Conservation (phyloP, 176 grass and related monocot species). For the Hyparrhenia diplandra region DNA sequence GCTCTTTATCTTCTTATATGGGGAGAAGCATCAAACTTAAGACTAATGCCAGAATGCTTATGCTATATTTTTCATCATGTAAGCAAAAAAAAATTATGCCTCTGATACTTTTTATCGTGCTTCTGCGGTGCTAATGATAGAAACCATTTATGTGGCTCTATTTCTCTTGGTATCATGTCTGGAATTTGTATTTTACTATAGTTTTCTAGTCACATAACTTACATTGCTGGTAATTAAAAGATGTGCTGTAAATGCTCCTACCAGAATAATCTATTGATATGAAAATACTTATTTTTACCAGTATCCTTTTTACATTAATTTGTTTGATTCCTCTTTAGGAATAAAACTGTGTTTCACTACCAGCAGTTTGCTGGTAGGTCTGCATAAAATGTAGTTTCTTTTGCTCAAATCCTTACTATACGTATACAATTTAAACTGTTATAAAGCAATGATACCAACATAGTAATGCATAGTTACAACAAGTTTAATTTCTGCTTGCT, state of each 20-base stretch:
- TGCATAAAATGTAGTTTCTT: background rate
- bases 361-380: background rate
- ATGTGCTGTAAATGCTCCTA: slow-evolving; percentile 8
- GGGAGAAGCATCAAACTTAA: slow-evolving; percentile 91
- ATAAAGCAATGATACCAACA: background rate
- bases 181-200: background rate
- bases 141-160: background rate
- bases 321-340: background rate
- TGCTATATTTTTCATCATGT: slow-evolving; percentile 97
- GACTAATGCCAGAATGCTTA: slow-evolving; percentile 93
- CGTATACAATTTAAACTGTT: background rate
- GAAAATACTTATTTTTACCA: background rate
- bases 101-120: slow-evolving; percentile 4
- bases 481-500: background rate
- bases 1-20: slow-evolving; percentile 98
- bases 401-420: background rate
- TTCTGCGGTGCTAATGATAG: slow-evolving; percentile 12
- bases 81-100: slow-evolving; percentile 10
- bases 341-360: background rate
- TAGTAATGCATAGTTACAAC: background rate
- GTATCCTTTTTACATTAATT: background rate
- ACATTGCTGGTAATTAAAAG: background rate
- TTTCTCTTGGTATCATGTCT: background rate
- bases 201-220: background rate
- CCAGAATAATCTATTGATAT: background rate